Percentiles rank a stretch among this genome's conserved stretches.
Conservation (phyloP, 176 grass and related monocot genomes). For the Aegilops longissima region DNA sequence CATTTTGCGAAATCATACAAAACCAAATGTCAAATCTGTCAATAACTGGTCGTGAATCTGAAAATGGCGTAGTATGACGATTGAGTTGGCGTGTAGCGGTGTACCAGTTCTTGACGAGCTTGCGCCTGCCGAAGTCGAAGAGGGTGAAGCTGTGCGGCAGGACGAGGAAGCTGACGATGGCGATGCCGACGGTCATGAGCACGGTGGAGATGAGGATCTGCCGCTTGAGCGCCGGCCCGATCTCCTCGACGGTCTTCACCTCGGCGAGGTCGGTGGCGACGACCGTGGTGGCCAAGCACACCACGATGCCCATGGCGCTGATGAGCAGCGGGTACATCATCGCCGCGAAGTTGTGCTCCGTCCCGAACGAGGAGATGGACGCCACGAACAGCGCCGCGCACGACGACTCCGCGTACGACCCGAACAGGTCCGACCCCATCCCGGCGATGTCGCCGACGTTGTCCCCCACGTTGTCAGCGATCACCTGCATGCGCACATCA, state of each 20-base stretch:
- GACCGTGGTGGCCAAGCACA: constrained; percentile 57
- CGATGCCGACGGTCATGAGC: constrained; percentile 61
- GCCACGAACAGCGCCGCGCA: constrained; percentile 84
- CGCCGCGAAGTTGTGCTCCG: constrained; percentile 48
- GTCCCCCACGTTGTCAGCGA: constrained; percentile 88
- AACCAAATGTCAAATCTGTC: too few relatives aligned
- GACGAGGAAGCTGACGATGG: constrained; percentile 49
- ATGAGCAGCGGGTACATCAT: constrained; percentile 70
- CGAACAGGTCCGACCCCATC: constrained; percentile 91
- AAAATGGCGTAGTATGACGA: neutral
- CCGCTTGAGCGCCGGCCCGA: constrained; percentile 45
- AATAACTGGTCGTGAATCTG: too few relatives aligned
- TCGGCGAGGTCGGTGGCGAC: constrained; percentile 48
- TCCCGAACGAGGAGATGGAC: constrained; percentile 76
- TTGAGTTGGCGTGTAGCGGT: too few relatives aligned
- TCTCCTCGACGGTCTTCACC: constrained; percentile 23
- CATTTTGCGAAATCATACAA: neutral
- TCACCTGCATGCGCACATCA: constrained; percentile 40
- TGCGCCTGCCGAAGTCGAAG: constrained; percentile 61
- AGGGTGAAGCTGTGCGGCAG: constrained; percentile 59
- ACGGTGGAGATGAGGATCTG: constrained; percentile 83
- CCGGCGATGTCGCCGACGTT: constrained; percentile 94
- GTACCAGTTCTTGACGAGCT: constrained; percentile 63
- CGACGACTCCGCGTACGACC: constrained; percentile 88
- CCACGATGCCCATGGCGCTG: constrained; percentile 57